Percentiles rank a stretch among this genome's conserved stretches.
phyloP scores from a whole-genome alignment of 768 basidiomycete species.

The Panellus pusillus region DNA sequence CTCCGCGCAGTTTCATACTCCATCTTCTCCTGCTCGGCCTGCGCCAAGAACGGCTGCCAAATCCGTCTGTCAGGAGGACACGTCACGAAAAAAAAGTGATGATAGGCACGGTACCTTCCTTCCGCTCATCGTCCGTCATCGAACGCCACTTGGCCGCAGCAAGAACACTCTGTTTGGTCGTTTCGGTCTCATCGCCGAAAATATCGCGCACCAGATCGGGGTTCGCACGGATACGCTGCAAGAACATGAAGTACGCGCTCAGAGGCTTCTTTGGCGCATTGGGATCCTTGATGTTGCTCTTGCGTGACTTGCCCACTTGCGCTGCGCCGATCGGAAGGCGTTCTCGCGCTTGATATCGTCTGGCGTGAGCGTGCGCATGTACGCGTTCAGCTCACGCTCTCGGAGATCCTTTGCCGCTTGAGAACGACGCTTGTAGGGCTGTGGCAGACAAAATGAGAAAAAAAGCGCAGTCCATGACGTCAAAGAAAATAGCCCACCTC shows the following conservation, averaged over 20 bases:
- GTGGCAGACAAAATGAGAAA: conserved; percentile 25
- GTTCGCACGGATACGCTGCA: conserved; percentile 85
- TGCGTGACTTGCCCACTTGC: conserved; percentile 89
- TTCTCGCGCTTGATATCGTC: conserved; percentile 96
- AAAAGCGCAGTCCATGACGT: conserved; percentile 14
- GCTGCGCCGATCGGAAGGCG: conserved; percentile 84
- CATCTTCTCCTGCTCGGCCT: conserved; percentile 94
- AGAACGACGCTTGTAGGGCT: conserved; percentile 87
- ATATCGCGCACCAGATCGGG: conserved; percentile 72
- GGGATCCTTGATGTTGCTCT: conserved; percentile 94
- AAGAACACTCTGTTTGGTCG: conserved; percentile 91
- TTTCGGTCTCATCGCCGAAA: conserved; percentile 89
- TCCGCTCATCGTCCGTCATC: conserved; percentile 91
- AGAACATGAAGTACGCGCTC: conserved; percentile 92
- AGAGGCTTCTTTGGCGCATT: conserved; percentile 97
- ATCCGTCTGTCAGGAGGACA: conserved; percentile 10
- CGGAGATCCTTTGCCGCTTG: conserved; percentile 82
- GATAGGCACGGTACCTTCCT: conserved; percentile 66
- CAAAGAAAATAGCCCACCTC: conserved; percentile 53
- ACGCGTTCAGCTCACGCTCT: conserved; percentile 78
- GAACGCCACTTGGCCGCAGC: conserved; percentile 92
- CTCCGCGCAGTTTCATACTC: conserved; percentile 86
- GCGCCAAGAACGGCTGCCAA: conserved; percentile 81
- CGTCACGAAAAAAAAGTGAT: conserved; percentile 13
- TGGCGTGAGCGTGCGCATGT: conserved; percentile 87